Evolutionary conservation across 164 flowering plant genomes (phyloP).

Genomic region (Annona squamosa): DNA sequence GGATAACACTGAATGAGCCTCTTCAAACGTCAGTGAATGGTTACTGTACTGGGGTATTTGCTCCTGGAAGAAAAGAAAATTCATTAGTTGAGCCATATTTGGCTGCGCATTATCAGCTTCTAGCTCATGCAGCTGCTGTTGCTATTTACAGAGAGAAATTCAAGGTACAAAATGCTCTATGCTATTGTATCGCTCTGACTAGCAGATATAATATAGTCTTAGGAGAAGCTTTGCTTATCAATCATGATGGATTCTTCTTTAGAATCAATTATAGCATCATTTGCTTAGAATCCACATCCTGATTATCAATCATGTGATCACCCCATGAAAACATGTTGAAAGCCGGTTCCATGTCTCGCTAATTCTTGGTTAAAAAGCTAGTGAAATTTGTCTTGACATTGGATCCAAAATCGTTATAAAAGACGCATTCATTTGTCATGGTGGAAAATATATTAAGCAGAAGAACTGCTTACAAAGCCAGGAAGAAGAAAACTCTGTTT

Average conservation of each 20-base stretch:
- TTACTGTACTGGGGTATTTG: constrained; percentile 57
- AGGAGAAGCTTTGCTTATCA: not conserved
- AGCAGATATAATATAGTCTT: not conserved
- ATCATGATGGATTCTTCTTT: not conserved
- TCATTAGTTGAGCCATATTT: constrained; percentile 64
- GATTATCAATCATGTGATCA: not conserved
- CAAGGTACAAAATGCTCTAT: constrained; percentile 37
- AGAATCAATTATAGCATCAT: not conserved
- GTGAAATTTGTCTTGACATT: not conserved
- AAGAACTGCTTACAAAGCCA: not conserved
- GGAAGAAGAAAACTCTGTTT: not conserved
- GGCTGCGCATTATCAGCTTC: constrained; percentile 74
- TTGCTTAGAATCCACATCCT: not conserved
- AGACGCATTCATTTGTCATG: not conserved
- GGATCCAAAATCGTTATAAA: not conserved
- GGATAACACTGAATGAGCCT: constrained; percentile 88
- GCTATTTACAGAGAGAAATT: constrained; percentile 61
- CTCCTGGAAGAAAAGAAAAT: constrained; percentile 75
- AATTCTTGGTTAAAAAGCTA: not conserved
- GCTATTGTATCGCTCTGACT: not conserved
- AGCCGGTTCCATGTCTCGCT: not conserved
- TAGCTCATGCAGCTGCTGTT: constrained; percentile 85
- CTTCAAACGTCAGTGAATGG: constrained; percentile 87
- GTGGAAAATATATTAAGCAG: not conserved
- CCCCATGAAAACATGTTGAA: not conserved